Base-by-base conservation (phyloP, 2,329 filamentous ascomycete species). In the Colletotrichum zoysiae region DNA sequence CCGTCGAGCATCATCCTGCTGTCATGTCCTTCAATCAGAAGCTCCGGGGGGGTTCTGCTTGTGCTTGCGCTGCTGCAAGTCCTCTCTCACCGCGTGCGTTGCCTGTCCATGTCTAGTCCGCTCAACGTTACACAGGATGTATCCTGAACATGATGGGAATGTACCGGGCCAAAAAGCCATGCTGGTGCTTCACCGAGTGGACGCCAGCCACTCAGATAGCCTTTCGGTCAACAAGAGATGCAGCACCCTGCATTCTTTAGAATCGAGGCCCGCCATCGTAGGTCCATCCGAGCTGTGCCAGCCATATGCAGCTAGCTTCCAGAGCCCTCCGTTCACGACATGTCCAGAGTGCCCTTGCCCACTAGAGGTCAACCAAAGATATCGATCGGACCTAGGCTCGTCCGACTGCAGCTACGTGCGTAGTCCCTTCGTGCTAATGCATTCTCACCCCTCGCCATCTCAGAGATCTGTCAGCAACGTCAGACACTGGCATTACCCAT, bases 101-200 rank as follows among this genome's bases (percentile, higher is more conserved):
- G 26, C 20, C 50, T 35, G 26, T 26, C 38, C 12, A 40, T 35
- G 26, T 38, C 40, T 40, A 26, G 38, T 48, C 58, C 11, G 40
- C 14, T 38, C 56, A 51, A n/a, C 20, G 57, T 67, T 65, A 38
- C 30, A 58, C 57, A 51, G 38, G 40, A 70, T 65, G 70, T 72
- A 72, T 33, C 26, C 30, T 46, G 40, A 40, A 72, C 70, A 44
- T 60, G 33, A 56, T 56, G 18, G 5, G 55, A 11, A 65, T 53
- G 65, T 72, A 72, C 65, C 69, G 16, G 16, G 51, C 64, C 57
- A 51, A 26, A 12, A 12, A 26, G 18, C 26, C 38, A 66, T 67
- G 65, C 40, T 42, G 55, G 14, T 65, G 53, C 70, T 72, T 72
- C 70, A 72, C 70, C 70, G 70, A 70, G 60, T 72, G 20, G 6